These are phyloP conservation scores for Astrocystis sublimbata DNA, from an alignment of 495 filamentous ascomycete species.

Conservation along the genomic window DNA sequence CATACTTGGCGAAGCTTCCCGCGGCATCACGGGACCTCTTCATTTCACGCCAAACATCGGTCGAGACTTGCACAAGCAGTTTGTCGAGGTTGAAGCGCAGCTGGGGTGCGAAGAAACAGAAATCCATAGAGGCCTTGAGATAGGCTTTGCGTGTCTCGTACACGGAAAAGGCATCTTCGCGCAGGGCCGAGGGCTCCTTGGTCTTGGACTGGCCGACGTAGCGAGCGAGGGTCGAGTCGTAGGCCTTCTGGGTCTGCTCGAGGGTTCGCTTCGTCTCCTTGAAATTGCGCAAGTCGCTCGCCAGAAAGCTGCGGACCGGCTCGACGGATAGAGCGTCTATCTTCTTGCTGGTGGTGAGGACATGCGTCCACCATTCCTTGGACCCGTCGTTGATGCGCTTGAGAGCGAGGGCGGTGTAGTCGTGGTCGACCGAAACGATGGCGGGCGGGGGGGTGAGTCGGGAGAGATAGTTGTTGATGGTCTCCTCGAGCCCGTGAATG, in stretches of 20 bases:
- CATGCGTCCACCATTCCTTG: constrained; percentile 79
- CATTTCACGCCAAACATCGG: constrained; percentile 86
- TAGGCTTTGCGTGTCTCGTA: constrained; percentile 93
- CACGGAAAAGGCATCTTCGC: constrained; percentile 95
- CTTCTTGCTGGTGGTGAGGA: constrained; percentile 69
- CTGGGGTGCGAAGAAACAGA: constrained; percentile 82
- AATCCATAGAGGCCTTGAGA: constrained; percentile 89
- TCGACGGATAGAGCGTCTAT: constrained; percentile 76
- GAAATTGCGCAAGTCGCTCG: constrained; percentile 62
- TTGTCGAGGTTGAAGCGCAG: constrained; percentile 78
- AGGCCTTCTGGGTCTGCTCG: constrained; percentile 78
- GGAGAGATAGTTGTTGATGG: constrained; percentile 70
- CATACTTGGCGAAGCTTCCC: constrained; percentile 61
- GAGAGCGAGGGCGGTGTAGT: constrained; percentile 88
- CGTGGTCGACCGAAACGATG: constrained; percentile 76
- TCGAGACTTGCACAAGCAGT: constrained; percentile 78
- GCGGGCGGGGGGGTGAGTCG: constrained; percentile 69
- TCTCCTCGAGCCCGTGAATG: constrained; percentile 64
- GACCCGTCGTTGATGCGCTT: constrained; percentile 80
- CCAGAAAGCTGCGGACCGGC: constrained; percentile 74
- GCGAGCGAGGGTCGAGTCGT: constrained; percentile 74
- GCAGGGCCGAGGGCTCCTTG: constrained; percentile 84
- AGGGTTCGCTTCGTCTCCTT: constrained; percentile 73
- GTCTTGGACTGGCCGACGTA: constrained; percentile 85
- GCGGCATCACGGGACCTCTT: constrained; percentile 62